Base-by-base conservation (phyloP, 306 rosid genomes). In the Cicer pinnatifidum region DNA sequence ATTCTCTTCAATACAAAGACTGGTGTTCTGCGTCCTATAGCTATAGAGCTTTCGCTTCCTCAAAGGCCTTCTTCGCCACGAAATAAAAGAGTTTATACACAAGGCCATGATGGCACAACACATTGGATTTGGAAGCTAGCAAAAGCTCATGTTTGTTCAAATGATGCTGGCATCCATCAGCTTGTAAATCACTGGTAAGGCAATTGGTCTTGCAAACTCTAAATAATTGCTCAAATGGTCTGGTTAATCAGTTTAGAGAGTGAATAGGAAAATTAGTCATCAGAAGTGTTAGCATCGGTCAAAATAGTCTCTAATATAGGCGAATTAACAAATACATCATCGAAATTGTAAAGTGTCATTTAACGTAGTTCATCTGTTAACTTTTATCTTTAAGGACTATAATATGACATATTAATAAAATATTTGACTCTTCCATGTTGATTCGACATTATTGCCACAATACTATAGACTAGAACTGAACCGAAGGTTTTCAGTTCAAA, bases 61-160 rank as follows among this genome's bases (percentile, higher is more conserved):
- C 87, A 76, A 28, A 70, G 85, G 1, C 81, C 80, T 43, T 85
- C 87, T 6, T 89, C 96, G 5, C 85, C 59, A 3, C 71, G 10
- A 54, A 80, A 76, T 58, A 94, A 84, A 54, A 77, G 15, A 56
- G 90, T 94, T 50, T 87, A 88, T 78, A 86, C 95, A 15, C 92
- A 88, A 9, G 97, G 97, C 13, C 92, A 89, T 77, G 91, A 84
- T 76, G 98, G 91, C 73, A 94, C 98, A 8, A 47, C 87, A 3
- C 82, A 89, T 76, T 94, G 98, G 98, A 82, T 82, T 60, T 94
- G 98, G 98, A 91, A 91, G 79, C 90, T 94, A 57, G 97, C 97
- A 43, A 94, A 94, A 82, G 98, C 98, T 78, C 98, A 94, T 81
- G 98, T 82, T 63, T 87, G 96, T 91, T 89, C 97, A 13, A 86